phyloP scores from a whole-genome alignment of 805 yeast species.

The Candida ortonii region DNA sequence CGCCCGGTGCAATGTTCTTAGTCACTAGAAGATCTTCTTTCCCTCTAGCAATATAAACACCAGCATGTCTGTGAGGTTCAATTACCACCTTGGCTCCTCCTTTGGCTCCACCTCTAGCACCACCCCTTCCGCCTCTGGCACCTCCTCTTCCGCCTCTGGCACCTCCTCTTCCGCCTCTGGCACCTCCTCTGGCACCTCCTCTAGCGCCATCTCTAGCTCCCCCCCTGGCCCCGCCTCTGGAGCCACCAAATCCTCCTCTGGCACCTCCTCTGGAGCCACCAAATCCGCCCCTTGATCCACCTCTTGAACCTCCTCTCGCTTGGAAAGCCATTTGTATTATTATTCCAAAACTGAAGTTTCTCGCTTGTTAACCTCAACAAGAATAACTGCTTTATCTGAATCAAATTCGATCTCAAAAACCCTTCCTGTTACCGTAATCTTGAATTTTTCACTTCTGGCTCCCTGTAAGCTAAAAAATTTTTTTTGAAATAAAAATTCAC shows the following conservation, averaged over 20 bases:
- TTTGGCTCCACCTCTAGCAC: slow-evolving; percentile 77
- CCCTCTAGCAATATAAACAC: slow-evolving; percentile 99
- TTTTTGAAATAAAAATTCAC: slow-evolving; percentile 9
- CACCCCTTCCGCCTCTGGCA: slow-evolving; percentile 57
- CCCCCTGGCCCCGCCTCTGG: slow-evolving; percentile 48
- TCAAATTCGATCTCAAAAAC: too few relatives aligned
- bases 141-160: slow-evolving; percentile 56
- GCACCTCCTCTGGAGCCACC: slow-evolving; percentile 48
- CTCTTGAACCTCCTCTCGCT: slow-evolving; percentile 37
- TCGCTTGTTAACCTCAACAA: not conserved
- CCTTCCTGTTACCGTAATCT: not conserved
- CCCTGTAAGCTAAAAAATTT: slow-evolving; percentile 5
- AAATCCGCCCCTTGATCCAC: slow-evolving; percentile 36
- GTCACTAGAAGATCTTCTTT: slow-evolving; percentile 98
- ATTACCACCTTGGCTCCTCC: slow-evolving; percentile 96
- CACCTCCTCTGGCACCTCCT: slow-evolving; percentile 49
- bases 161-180: slow-evolving; percentile 51
- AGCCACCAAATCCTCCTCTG: slow-evolving; percentile 36
- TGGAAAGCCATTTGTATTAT: slow-evolving; percentile 54
- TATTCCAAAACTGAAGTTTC: slow-evolving; percentile 5
- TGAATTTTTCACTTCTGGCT: slow-evolving; percentile 2
- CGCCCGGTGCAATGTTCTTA: slow-evolving; percentile 97
- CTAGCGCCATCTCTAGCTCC: slow-evolving; percentile 58
- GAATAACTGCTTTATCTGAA: too few relatives aligned
- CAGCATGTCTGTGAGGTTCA: slow-evolving; percentile 98